Conservation (phyloP, 192 early-diverging fungal genomes). For the Coemansia sp. region DNA sequence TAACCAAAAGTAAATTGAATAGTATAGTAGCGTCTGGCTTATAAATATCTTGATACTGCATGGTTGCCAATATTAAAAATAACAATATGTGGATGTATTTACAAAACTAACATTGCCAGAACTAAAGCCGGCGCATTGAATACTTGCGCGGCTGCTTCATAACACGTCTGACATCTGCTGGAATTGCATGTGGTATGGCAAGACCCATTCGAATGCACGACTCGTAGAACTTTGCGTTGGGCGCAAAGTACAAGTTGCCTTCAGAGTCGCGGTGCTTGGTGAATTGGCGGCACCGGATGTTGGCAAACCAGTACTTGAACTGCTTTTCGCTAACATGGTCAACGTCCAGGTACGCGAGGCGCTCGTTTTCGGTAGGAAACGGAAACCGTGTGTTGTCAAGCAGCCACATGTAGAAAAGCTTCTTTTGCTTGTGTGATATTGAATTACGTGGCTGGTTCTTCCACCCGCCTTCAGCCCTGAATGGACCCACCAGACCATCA, state of each 20-base stretch:
- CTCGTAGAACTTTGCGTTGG: constrained; percentile 46
- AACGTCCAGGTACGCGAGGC: constrained; percentile 13
- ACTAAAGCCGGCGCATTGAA: background rate
- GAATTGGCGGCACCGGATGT: constrained; percentile 46
- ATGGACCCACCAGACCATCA: background rate
- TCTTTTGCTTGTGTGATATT: constrained; percentile 32
- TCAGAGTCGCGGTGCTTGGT: constrained; percentile 23
- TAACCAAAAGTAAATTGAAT: too few relatives aligned
- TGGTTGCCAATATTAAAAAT: background rate
- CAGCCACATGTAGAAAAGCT: constrained; percentile 33
- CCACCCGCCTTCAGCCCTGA: constrained; percentile 9
- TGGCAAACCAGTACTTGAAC: constrained; percentile 51
- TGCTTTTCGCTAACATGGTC: constrained; percentile 30
- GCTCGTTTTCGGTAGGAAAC: constrained; percentile 36
- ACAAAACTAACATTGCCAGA: background rate
- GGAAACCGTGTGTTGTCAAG: constrained; percentile 25
- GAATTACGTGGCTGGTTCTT: constrained; percentile 43
- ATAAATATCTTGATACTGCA: background rate
- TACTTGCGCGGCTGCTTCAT: constrained; percentile 18
- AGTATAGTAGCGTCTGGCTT: too few relatives aligned
- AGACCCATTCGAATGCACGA: constrained; percentile 29
- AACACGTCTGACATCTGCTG: constrained; percentile 10
- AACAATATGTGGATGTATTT: constrained; percentile 1
- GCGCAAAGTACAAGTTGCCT: constrained; percentile 29
- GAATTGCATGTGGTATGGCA: constrained; percentile 16